Base-by-base conservation (phyloP, 2,329 filamentous ascomycete genomes). In the Fusarium cyanostomum region DNA sequence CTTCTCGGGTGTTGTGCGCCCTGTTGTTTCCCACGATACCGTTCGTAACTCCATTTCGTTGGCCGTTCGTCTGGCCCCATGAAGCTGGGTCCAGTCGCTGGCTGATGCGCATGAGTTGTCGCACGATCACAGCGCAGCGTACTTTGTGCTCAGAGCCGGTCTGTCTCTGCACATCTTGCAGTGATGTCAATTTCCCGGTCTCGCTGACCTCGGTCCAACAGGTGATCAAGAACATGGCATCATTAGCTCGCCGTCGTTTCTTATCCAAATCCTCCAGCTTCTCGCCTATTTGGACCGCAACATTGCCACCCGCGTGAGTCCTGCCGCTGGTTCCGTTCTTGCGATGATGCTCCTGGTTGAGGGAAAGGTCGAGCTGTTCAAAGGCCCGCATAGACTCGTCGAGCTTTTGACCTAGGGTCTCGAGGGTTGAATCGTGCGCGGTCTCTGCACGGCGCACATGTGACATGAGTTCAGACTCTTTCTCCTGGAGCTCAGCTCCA, bases 201-300 rank as follows among this genome's bases (percentile, higher is more conserved):
- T 97, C 94, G 77, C 90, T 94, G 69, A 99, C 92, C 72, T 98
- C 94, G 35, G 92, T 88, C 94, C 95, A 99, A 80, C 95, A 99
- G 74, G 96, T 91, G 65, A 99, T 93, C 57, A 99, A 79, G 74
- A 98, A 98, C 73, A 92, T 94, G 59, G 95, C 94, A 80, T 99
- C 95, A 74, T 95, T 85, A 28, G 95, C 95, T 58, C 94, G 84
- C 73, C 92, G 89, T 68, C 94, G 84, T 79, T 99, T 96, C 72
- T 92, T 88, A 77, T 99, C 95, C 58, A 99, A 83, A 75, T 98
- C 94, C 79, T 99, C 95, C 10, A 99, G 82, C 72, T 90, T 89
- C 79, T 96, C 93, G 68, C 95, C 95, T 49, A 97, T 98, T 75
- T 96, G 92, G 51, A 99, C 92, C 1, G 95, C 95, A 64, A 95